Evolutionary conservation across 1,139 yeast genomes (phyloP).

Genomic region (Entelexis paramagnoliae): DNA sequence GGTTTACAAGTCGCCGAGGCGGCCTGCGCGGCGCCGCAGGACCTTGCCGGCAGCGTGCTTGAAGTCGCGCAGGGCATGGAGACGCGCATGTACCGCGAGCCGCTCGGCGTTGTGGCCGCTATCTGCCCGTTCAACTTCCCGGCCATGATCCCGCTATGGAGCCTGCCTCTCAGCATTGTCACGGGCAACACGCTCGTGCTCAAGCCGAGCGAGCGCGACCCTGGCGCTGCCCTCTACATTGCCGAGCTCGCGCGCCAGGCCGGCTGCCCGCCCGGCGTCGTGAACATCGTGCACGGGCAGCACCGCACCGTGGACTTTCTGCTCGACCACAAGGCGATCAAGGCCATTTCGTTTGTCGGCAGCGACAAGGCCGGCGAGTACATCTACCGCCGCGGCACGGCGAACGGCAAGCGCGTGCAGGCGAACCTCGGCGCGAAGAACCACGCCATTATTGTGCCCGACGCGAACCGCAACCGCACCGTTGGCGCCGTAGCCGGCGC

Average conservation of each 20-base stretch:
- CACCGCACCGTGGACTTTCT: conserved; percentile 67
- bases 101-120: conserved; percentile 56
- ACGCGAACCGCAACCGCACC: conserved; percentile 57
- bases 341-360: conserved; percentile 71
- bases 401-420: conserved; percentile 67
- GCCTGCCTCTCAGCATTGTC: conserved; percentile 62
- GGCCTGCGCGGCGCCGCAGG: conserved; percentile 42
- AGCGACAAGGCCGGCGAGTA: conserved; percentile 69
- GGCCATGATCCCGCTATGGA: conserved; percentile 81
- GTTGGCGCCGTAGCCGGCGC: conserved; percentile 64
- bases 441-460: conserved; percentile 64
- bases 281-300: conserved; percentile 66
- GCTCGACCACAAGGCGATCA: conserved; percentile 64
- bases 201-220: conserved; percentile 68
- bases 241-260: conserved; percentile 68
- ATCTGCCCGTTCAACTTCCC: conserved; percentile 75
- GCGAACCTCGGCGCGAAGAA: conserved; percentile 73
- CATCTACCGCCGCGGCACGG: conserved; percentile 56
- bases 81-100: conserved; percentile 62
- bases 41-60: conserved; percentile 53
- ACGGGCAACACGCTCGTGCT: conserved; percentile 70
- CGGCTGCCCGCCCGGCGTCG: conserved; percentile 69
- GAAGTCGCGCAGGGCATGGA: conserved; percentile 72
- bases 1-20: conserved; percentile 79
- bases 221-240: conserved; percentile 68